Percentiles rank a stretch among this genome's conserved stretches.
These are phyloP conservation scores for Naganishia vaughanmartiniae DNA, from an alignment of 768 basidiomycete species.

Conservation along the genomic window DNA sequence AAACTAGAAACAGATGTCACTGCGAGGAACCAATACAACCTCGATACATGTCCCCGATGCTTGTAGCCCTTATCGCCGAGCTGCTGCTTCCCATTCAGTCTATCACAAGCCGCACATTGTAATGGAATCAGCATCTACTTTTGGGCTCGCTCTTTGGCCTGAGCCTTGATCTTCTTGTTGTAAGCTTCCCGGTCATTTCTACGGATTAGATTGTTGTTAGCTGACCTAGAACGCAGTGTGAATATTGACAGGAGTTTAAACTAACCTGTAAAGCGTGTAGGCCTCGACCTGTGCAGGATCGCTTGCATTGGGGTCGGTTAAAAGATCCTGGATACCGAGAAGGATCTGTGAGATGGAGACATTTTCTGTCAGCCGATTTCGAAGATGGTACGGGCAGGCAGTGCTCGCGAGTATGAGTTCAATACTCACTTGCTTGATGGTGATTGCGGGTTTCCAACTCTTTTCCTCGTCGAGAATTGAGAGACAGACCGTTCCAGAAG, in stretches of 20 bases:
- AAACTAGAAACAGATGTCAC: neutral
- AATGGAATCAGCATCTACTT: slow-evolving; percentile 58
- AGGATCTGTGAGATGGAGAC: slow-evolving; percentile 65
- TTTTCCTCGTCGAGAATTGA: slow-evolving; percentile 99
- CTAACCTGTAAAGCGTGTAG: slow-evolving; percentile 97
- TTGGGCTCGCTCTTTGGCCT: slow-evolving; percentile 85
- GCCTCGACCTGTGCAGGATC: slow-evolving; percentile 99
- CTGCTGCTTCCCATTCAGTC: neutral
- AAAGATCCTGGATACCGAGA: slow-evolving; percentile 89
- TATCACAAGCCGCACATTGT: neutral
- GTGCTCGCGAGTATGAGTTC: neutral
- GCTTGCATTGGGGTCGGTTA: slow-evolving; percentile 92
- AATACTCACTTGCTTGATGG: slow-evolving; percentile 65
- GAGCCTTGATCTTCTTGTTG: slow-evolving; percentile 76
- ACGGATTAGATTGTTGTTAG: neutral
- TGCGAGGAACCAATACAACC: slow-evolving; percentile 3
- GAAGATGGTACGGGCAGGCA: neutral
- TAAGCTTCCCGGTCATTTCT: slow-evolving; percentile 94
- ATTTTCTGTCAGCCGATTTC: neutral
- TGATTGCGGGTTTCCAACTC: slow-evolving; percentile 97
- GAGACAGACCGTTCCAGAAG: slow-evolving; percentile 95
- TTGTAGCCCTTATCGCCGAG: neutral
- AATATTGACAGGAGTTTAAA: slow-evolving; percentile 26
- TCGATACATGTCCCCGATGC: neutral
- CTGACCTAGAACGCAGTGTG: too few species aligned